These are phyloP conservation scores for Pseudopyrenochaeta lycopersici DNA, from an alignment of 2,329 filamentous ascomycete species.

Conservation along the genomic window DNA sequence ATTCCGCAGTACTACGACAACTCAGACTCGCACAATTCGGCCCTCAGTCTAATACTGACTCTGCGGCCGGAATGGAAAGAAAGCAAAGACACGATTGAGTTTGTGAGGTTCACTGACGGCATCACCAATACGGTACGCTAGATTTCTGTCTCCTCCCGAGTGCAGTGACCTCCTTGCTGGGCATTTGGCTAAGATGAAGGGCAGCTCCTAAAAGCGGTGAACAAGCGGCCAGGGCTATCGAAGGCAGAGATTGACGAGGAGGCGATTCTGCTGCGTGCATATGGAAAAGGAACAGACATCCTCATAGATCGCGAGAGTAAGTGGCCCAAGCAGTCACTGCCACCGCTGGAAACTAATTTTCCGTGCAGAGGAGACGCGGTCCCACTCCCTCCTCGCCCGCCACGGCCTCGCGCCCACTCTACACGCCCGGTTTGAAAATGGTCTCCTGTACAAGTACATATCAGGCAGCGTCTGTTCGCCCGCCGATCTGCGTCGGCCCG, in stretches of 20 bases:
- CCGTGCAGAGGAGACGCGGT: slow-evolving; percentile 65
- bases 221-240: slow-evolving; percentile 73
- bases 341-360: slow-evolving; percentile 18
- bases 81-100: slow-evolving; percentile 77
- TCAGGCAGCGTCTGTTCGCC: slow-evolving; percentile 81
- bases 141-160: background rate
- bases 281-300: slow-evolving; percentile 91
- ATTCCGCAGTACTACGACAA: slow-evolving; percentile 83
- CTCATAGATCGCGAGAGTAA: slow-evolving; percentile 94
- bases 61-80: slow-evolving; percentile 85
- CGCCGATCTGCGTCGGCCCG: slow-evolving; percentile 77
- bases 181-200: slow-evolving; percentile 14
- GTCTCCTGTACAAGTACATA: slow-evolving; percentile 93
- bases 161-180: background rate
- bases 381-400: slow-evolving; percentile 86
- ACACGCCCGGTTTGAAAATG: slow-evolving; percentile 92
- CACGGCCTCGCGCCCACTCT: slow-evolving; percentile 85
- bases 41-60: slow-evolving; percentile 78
- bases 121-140: slow-evolving; percentile 88
- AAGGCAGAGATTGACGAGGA: slow-evolving; percentile 82
- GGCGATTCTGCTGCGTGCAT: slow-evolving; percentile 88
- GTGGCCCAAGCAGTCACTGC: slow-evolving; percentile 26
- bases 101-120: slow-evolving; percentile 93
- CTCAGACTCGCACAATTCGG: slow-evolving; percentile 79
- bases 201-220: slow-evolving; percentile 76